phyloP scores from a whole-genome alignment of 441 rosid species.

The Eutrema salsugineum region DNA sequence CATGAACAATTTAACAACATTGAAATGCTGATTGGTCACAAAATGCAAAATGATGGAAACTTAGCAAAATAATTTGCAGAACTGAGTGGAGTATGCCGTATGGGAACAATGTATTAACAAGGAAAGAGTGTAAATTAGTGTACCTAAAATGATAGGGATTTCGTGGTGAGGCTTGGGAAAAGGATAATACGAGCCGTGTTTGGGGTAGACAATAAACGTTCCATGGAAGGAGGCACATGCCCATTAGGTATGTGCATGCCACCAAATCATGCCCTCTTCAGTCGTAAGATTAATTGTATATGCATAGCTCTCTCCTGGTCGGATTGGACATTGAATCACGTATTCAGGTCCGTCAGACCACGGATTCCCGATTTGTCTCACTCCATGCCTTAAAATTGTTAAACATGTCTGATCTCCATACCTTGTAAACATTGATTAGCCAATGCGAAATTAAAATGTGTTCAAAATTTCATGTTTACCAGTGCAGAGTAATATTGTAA shows the following conservation, averaged over 20 bases:
- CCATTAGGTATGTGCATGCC: constrained; percentile 53
- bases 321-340: constrained; percentile 56
- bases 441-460: neutral
- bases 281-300: constrained; percentile 24
- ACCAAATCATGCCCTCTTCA: constrained; percentile 58
- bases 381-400: constrained; percentile 48
- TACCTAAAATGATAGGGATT: constrained; percentile 42
- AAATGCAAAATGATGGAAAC: too few species aligned
- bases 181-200: constrained; percentile 34
- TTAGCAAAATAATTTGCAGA: too few species aligned
- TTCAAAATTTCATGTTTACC: constrained; percentile 31
- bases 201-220: constrained; percentile 39
- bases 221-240: constrained; percentile 46
- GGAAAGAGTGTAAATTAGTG: too few species aligned
- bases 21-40: too few species aligned
- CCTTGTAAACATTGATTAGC: neutral
- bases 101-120: too few species aligned
- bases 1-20: neutral
- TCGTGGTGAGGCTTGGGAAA: constrained; percentile 45
- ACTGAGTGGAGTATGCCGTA: too few species aligned
- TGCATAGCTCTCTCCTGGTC: constrained; percentile 29
- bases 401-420: neutral
- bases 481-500: constrained; percentile 48
- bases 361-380: constrained; percentile 46
- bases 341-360: constrained; percentile 71